Conservation (phyloP, 1,284 basidiomycete genomes). For the Marasmius tenuissimus region DNA sequence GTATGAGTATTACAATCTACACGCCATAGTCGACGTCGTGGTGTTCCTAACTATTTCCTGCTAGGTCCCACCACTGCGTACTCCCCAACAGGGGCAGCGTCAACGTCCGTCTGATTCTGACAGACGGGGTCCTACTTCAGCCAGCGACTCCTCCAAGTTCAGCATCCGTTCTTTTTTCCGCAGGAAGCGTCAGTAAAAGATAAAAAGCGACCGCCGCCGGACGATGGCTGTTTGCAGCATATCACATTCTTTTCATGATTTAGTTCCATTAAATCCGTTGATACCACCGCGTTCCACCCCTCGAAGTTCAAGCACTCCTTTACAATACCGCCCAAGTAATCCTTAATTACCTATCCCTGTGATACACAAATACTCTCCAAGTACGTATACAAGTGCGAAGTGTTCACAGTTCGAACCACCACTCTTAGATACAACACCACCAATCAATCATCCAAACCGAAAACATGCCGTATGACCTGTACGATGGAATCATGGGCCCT, state of each 20-base stretch:
- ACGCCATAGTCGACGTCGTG: neutral
- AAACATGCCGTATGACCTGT: constrained; percentile 5
- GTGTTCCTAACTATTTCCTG: neutral
- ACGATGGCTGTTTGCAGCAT: neutral
- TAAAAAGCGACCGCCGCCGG: neutral
- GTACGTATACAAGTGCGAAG: neutral
- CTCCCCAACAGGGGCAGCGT: neutral
- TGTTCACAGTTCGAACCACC: neutral
- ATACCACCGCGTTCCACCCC: no score
- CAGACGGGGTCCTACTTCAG: neutral
- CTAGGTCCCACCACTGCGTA: neutral
- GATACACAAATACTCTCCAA: neutral
- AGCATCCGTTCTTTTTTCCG: neutral
- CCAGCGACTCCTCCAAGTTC: neutral
- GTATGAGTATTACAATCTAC: neutral
- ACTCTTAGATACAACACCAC: neutral
- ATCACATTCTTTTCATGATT: neutral
- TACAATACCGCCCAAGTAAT: no score
- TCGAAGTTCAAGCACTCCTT: no score
- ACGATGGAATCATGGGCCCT: constrained; percentile 10
- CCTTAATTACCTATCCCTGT: no score
- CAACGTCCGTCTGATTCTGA: neutral
- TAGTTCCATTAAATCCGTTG: neutral
- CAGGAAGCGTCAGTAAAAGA: neutral
- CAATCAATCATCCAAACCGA: neutral